phyloP scores from a whole-genome alignment of 1,284 basidiomycete species.

The Schizophyllum amplum region DNA sequence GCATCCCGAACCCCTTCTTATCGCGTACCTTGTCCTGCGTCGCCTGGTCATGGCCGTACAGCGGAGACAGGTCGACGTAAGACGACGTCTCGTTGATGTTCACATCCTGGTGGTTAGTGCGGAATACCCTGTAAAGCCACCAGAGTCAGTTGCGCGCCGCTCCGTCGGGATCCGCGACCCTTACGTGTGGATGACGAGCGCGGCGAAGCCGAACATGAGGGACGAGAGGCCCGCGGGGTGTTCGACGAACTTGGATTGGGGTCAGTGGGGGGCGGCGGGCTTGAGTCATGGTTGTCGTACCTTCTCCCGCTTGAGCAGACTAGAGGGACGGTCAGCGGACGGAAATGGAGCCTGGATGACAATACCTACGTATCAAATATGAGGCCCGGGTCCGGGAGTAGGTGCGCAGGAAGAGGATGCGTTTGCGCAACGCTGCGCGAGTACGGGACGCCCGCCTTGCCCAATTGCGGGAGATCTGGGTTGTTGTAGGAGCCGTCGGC shows the following conservation, averaged over 20 bases:
- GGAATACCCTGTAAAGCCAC: slow-evolving; percentile 49
- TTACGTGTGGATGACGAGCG: slow-evolving; percentile 61
- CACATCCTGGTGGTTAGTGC: slow-evolving; percentile 55
- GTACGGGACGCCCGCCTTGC: slow-evolving; percentile 69
- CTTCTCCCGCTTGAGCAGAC: slow-evolving; percentile 48
- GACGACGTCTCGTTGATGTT: slow-evolving; percentile 81
- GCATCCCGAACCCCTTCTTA: slow-evolving; percentile 53
- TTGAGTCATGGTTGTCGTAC: slow-evolving; percentile 22
- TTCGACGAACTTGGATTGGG: slow-evolving; percentile 45
- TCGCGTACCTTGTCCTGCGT: slow-evolving; percentile 54
- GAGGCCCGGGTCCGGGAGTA: slow-evolving; percentile 70
- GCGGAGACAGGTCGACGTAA: slow-evolving; percentile 77
- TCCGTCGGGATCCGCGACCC: neutral
- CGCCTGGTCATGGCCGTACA: slow-evolving; percentile 67
- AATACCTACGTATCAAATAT: slow-evolving; percentile 60
- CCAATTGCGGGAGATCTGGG: slow-evolving; percentile 58
- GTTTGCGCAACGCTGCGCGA: slow-evolving; percentile 71
- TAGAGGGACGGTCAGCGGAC: slow-evolving; percentile 14
- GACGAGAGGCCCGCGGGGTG: slow-evolving; percentile 76
- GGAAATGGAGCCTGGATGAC: neutral
- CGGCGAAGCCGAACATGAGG: slow-evolving; percentile 77
- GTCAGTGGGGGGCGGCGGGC: neutral
- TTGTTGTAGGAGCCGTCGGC: slow-evolving; percentile 77
- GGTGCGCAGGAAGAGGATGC: slow-evolving; percentile 52
- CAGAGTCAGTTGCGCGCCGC: neutral